A percentile compares a stretch with the other conserved stretches of the same genome.
phyloP scores from a whole-genome alignment of 345 rosid genomes.

The Orychophragmus violaceus region DNA sequence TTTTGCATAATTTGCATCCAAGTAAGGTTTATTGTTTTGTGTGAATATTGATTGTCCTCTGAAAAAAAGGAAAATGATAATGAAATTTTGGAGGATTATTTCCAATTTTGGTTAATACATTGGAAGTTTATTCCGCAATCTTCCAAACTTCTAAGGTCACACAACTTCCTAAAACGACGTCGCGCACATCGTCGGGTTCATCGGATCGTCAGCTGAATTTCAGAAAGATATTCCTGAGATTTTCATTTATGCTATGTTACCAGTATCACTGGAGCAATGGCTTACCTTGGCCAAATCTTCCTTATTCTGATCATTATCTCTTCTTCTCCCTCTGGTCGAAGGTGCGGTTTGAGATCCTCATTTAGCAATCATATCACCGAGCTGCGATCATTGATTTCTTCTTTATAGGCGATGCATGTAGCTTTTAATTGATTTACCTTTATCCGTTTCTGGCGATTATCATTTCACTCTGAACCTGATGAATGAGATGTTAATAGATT shows the following conservation, averaged over 20 bases:
- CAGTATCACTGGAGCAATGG: constrained; percentile 8
- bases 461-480: too few species aligned
- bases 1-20: too few species aligned
- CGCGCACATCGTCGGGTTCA: background rate
- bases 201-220: background rate
- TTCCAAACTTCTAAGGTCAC: background rate
- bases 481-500: too few species aligned
- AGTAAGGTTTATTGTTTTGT: background rate
- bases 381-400: background rate
- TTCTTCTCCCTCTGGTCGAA: constrained; percentile 4
- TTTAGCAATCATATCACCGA: background rate
- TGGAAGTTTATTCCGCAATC: background rate
- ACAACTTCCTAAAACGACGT: background rate
- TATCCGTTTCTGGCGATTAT: too few species aligned
- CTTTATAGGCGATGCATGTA: background rate
- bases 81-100: background rate
- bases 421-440: background rate
- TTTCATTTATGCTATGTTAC: background rate
- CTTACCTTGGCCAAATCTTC: constrained; percentile 10
- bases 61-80: background rate
- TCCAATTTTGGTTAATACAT: too few species aligned
- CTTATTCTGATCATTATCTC: constrained; percentile 11
- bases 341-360: background rate
- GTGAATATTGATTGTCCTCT: constrained; percentile 5
- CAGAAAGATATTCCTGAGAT: background rate